A percentile compares a stretch with the other conserved stretches of the same genome.
Evolutionary conservation across 257 asterid species (phyloP).

Genomic region (Ilex aquifolium): DNA sequence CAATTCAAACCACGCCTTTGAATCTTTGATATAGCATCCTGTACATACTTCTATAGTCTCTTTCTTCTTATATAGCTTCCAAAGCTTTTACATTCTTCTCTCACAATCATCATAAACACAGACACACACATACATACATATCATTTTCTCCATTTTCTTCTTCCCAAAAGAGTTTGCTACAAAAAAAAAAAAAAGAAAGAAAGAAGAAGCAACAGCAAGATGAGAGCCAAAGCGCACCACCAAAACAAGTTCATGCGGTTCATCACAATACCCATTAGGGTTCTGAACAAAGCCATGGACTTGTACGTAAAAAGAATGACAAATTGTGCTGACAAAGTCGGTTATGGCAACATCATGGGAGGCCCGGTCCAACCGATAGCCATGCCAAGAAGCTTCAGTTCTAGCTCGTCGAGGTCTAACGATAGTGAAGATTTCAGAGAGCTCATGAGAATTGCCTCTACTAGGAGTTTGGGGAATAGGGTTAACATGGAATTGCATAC

Average conservation of each 20-base stretch:
- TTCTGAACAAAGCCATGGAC: slow-evolving; percentile 36
- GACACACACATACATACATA: too few species aligned
- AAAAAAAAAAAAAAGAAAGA: too few species aligned
- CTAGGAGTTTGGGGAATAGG: slow-evolving; percentile 21
- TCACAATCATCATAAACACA: too few species aligned
- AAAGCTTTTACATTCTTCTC: too few species aligned
- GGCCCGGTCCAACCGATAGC: neutral
- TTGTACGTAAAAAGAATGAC: slow-evolving; percentile 34
- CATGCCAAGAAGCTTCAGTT: slow-evolving; percentile 50
- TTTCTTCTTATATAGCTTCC: too few species aligned
- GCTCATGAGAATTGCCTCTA: slow-evolving; percentile 55
- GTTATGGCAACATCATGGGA: slow-evolving; percentile 16
- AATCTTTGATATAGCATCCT: too few species aligned
- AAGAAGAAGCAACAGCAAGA: neutral
- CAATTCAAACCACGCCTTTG: too few species aligned
- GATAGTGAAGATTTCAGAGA: slow-evolving; percentile 45
- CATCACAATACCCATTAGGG: slow-evolving; percentile 38
- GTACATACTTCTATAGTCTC: too few species aligned
- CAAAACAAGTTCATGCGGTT: slow-evolving; percentile 43
- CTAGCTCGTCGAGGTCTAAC: slow-evolving; percentile 25
- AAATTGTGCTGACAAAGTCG: slow-evolving; percentile 7
- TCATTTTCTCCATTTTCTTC: too few species aligned
- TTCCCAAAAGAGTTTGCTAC: too few species aligned
- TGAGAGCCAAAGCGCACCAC: slow-evolving; percentile 30
- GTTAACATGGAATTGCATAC: slow-evolving; percentile 23